Base-by-base conservation (phyloP, 345 rosid genomes). In the Linum tenue region DNA sequence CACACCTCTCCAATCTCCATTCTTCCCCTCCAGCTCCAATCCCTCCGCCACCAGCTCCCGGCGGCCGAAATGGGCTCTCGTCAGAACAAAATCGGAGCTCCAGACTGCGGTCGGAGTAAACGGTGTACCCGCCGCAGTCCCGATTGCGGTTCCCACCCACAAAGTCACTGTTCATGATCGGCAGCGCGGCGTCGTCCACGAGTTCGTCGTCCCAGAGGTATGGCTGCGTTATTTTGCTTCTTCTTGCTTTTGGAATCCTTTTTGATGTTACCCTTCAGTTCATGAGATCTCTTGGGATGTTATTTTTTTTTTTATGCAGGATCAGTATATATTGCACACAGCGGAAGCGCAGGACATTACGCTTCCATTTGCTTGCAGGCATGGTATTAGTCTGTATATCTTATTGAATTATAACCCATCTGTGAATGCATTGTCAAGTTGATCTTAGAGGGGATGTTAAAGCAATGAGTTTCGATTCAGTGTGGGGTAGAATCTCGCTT, bases 361-460 rank as follows among this genome's bases (percentile, higher is more conserved):
- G 5, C 98, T 92, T 71, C 98, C 96, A 4, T 92, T 92, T 71
- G 98, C 98, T 72, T 92, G 97, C 85, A 85, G 97, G 85, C 98
- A 92, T 76, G 97, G 97, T 92, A 85, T 74, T 75, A 76, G 66
- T 48, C 36, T 57, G 8, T n/a, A 12, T 7, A 4, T 37, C 6
- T 4, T 48, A 14, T 37, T 31, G 5, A 11, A 35, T 44, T 68
- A 36, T 60, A 22, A 22, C 31, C 31, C 31, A 22, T 22, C 16
- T 1, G 31, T 0, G 2, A 8, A 61, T 65, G 31, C 15, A 31
- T 62, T 68, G 38, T 64, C 37, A 3, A 16, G 38, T 31, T 67
- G 7, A 12, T 22, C 9, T 56, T 36, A 39, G 37, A 22, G 31
- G 31, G 31, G 31, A 22, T 22, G 31, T 22, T 22, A 22, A 22